Percentiles rank a stretch among this genome's conserved stretches.
phyloP scores from a whole-genome alignment of 2,329 filamentous ascomycete genomes.

The Arthroderma sp. region DNA sequence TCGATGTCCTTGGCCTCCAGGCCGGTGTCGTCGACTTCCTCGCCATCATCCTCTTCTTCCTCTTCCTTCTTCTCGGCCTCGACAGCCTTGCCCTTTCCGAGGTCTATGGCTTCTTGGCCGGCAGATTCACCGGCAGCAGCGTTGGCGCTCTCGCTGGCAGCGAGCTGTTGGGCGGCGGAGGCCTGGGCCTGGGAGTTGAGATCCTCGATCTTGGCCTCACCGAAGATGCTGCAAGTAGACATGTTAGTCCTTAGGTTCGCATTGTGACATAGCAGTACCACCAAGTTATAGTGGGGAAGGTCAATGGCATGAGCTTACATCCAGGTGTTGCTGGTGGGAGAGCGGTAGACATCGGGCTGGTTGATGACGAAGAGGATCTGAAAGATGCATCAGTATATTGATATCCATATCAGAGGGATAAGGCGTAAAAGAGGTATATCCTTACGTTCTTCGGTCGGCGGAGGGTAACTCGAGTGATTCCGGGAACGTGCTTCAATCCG shows the following conservation, averaged over 20 bases:
- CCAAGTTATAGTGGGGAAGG: neutral
- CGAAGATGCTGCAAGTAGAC: conserved; percentile 63
- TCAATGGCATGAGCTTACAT: conserved; percentile 56
- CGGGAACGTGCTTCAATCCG: conserved; percentile 87
- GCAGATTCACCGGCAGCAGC: conserved; percentile 48
- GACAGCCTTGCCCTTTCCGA: conserved; percentile 55
- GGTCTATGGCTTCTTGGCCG: conserved; percentile 43
- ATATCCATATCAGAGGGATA: neutral
- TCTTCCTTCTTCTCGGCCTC: conserved; percentile 53
- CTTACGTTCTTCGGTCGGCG: conserved; percentile 98
- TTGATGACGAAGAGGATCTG: conserved; percentile 99
- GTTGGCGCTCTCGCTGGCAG: conserved; percentile 52
- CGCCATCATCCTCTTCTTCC: conserved; percentile 80
- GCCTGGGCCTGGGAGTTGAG: conserved; percentile 97
- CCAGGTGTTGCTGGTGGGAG: conserved; percentile 97
- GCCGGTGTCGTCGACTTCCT: conserved; percentile 88
- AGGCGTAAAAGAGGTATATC: conserved; percentile 22
- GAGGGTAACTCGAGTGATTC: conserved; percentile 96
- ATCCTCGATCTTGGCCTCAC: conserved; percentile 99
- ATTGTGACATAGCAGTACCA: neutral
- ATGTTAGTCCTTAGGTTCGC: neutral
- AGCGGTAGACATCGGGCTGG: conserved; percentile 99
- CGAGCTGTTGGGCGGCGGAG: conserved; percentile 88
- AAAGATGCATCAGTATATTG: conserved; percentile 14
- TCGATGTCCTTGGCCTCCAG: conserved; percentile 99